These are phyloP conservation scores for Rhodotorula graminis DNA, from an alignment of 768 basidiomycete genomes.

Conservation along the genomic window DNA sequence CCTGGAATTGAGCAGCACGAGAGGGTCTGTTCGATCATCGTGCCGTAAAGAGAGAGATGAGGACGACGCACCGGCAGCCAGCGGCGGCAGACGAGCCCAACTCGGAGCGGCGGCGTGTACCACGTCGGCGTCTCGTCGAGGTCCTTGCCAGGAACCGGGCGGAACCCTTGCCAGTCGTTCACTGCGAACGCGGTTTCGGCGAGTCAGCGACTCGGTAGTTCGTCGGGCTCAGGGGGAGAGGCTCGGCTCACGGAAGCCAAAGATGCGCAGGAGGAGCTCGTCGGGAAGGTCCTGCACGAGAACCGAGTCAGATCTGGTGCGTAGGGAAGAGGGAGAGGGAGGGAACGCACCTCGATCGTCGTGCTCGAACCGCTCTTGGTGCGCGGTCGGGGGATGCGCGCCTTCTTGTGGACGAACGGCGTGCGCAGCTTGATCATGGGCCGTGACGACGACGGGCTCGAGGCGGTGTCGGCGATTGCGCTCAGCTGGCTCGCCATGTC, in stretches of 20 bases:
- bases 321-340: not conserved
- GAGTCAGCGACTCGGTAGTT: not conserved
- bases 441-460: too few species aligned
- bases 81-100: slow-evolving; percentile 19
- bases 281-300: slow-evolving; percentile 9
- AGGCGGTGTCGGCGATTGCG: too few species aligned
- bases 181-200: not conserved
- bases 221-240: not conserved
- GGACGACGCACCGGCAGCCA: slow-evolving; percentile 13
- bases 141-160: not conserved
- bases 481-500: not conserved
- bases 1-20: not conserved
- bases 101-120: slow-evolving; percentile 9
- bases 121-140: not conserved
- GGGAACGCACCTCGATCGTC: slow-evolving; percentile 1
- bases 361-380: not conserved
- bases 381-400: not conserved
- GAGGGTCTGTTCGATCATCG: too few species aligned
- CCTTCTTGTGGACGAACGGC: not conserved
- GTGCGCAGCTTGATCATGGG: not conserved
- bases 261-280: slow-evolving; percentile 24
- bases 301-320: not conserved
- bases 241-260: slow-evolving; percentile 3
- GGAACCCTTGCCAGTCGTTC: slow-evolving; percentile 18
- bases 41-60: not conserved